phyloP scores from a whole-genome alignment of 441 rosid genomes.

The Raphanus hybrid region DNA sequence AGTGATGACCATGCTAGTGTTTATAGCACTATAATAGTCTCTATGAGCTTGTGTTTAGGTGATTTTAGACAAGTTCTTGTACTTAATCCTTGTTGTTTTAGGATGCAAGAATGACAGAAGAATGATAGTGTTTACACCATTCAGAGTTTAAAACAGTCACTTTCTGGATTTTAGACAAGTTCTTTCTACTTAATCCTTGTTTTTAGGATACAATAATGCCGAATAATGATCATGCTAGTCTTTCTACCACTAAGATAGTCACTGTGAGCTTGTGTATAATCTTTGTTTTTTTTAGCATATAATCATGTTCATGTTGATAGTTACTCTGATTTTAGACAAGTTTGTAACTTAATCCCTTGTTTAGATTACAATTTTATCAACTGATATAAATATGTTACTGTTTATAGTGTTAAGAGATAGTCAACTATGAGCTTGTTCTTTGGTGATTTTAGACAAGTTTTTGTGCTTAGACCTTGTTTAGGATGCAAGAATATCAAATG shows the following conservation, averaged over 20 bases:
- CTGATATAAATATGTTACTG: background rate
- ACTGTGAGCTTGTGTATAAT: background rate
- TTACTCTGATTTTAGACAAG: background rate
- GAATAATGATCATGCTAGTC: background rate
- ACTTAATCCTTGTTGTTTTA: background rate
- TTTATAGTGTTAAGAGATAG: constrained; percentile 5
- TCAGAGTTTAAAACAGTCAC: background rate
- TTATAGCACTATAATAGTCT: background rate
- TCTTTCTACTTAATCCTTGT: too few relatives aligned
- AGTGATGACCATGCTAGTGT: background rate
- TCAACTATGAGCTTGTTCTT: background rate
- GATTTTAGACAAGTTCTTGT: background rate
- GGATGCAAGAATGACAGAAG: background rate
- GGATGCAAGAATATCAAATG: too few relatives aligned
- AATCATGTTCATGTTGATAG: background rate
- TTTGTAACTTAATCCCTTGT: background rate
- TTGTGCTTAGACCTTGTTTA: background rate
- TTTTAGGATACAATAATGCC: background rate
- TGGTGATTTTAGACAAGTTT: background rate
- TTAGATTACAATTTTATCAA: background rate
- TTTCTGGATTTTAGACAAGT: background rate
- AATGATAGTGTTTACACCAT: background rate
- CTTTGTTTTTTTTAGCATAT: background rate
- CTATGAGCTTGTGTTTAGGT: too few relatives aligned
- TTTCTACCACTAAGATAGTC: constrained; percentile 6